Base-by-base conservation (phyloP, 148 eudicot species). In the Amaranthus cruentus region DNA sequence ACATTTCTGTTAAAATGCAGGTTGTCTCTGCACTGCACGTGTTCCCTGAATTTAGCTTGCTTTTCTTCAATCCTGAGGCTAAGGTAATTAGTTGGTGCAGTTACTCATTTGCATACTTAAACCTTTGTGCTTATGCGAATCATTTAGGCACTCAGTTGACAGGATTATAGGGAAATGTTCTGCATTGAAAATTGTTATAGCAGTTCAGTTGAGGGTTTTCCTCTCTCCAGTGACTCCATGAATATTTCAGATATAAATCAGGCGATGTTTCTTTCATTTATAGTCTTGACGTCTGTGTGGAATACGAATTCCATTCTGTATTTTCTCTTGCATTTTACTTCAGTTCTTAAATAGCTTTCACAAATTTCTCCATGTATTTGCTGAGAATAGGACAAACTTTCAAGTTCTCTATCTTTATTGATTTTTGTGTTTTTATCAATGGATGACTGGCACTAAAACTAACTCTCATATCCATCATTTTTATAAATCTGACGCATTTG, bases 1-100 rank as follows among this genome's bases (percentile, higher is more conserved):
- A 15, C 69, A 15, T 64, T 70, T 73, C 65, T 73, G 69, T 51
- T 70, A 42, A 52, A 66, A 58, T 77, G 85, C 91, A 90, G 88
- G 86, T 93, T 72, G 96, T 93, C 71, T 87, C 96, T 64, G 80
- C 80, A 42, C 81, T 93, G 28, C 83, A 84, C 81, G 85, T 93
- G 57, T 73, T 68, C 70, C 98, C 98, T 28, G 89, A 82, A 65
- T 89, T 85, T 76, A 82, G 83, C 81, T 76, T 90, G 84, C 82
- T 93, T 73, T 87, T 83, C 59, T 84, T 81, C 83, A 76, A 78
- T 78, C 83, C 81, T 68, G 87, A 86, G 72, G 92, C 96, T 44
- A 81, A 68, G 92, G 92, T 88, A 70, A 55, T n/a, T 64, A 70
- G 62, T n/a, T 64, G 46, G 38, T 51, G 38, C 6, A 9, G 15